Conservation (phyloP, 805 yeast species). For the Cyberlindnera galapagoensis region DNA sequence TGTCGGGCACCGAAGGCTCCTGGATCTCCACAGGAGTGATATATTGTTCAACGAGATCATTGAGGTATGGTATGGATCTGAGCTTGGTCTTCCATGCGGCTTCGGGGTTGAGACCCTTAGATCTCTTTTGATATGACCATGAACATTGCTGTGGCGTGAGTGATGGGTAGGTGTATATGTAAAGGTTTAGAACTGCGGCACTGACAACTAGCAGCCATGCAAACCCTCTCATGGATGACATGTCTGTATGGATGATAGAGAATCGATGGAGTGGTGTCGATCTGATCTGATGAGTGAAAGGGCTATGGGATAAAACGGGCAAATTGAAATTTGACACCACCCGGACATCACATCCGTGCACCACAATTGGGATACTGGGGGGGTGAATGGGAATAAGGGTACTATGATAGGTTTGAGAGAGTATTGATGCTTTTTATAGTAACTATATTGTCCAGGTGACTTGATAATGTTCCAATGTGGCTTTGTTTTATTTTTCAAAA, state of each 20-base stretch:
- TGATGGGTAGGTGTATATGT: constrained; percentile 75
- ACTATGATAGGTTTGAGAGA: too few relatives aligned
- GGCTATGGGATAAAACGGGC: too few relatives aligned
- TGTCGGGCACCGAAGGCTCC: constrained; percentile 27
- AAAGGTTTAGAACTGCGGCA: constrained; percentile 48
- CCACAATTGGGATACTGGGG: too few relatives aligned
- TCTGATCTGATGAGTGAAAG: too few relatives aligned
- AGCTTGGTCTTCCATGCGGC: constrained; percentile 7
- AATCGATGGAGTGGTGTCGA: too few relatives aligned
- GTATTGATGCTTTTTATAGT: too few relatives aligned
- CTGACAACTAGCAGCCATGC: constrained; percentile 21
- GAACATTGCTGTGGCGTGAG: constrained; percentile 46
- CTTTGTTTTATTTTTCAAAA: too few relatives aligned
- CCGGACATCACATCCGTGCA: too few relatives aligned
- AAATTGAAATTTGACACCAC: too few relatives aligned
- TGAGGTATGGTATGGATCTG: constrained; percentile 17
- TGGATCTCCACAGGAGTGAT: constrained; percentile 18
- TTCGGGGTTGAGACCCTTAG: constrained; percentile 3
- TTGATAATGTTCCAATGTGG: too few relatives aligned
- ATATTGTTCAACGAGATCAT: constrained; percentile 23
- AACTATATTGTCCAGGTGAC: too few relatives aligned
- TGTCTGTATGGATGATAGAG: constrained; percentile 1
- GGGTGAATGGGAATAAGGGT: too few relatives aligned
- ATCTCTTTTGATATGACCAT: constrained; percentile 38
- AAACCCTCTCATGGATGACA: constrained; percentile 20